These are phyloP conservation scores for Epichloe aotearoae DNA, from an alignment of 2,329 filamentous ascomycete species.

Conservation along the genomic window DNA sequence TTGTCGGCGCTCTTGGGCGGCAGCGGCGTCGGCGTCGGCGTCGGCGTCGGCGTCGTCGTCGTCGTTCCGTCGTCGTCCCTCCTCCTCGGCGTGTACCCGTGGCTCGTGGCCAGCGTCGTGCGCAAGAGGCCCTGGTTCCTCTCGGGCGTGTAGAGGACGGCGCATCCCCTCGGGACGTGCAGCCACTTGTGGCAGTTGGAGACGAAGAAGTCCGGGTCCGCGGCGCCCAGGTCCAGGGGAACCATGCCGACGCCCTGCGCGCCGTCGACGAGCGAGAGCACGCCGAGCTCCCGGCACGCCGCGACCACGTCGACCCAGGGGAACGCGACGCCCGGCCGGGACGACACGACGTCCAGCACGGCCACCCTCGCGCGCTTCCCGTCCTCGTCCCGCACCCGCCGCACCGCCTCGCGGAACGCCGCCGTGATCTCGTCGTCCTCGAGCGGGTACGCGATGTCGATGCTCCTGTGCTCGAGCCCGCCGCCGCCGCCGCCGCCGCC, in stretches of 20 bases:
- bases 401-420: slow-evolving; percentile 47
- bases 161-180: slow-evolving; percentile 64
- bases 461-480: slow-evolving; percentile 32
- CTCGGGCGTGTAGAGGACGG: slow-evolving; percentile 64
- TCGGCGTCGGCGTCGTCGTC: too few relatives aligned
- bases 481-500: slow-evolving; percentile 12
- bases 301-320: slow-evolving; percentile 58
- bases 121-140: slow-evolving; percentile 66
- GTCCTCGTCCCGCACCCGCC: slow-evolving; percentile 29
- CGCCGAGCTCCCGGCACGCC: slow-evolving; percentile 50
- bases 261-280: slow-evolving; percentile 68
- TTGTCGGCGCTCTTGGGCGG: slow-evolving; percentile 27
- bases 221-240: slow-evolving; percentile 47
- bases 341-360: slow-evolving; percentile 65
- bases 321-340: slow-evolving; percentile 63
- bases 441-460: slow-evolving; percentile 55
- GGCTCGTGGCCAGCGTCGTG: slow-evolving; percentile 65
- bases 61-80: background rate
- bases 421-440: slow-evolving; percentile 53
- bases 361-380: slow-evolving; percentile 55
- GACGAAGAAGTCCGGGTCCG: slow-evolving; percentile 77
- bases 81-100: slow-evolving; percentile 51
- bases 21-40: slow-evolving; percentile 22
- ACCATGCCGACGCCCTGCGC: slow-evolving; percentile 79
- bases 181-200: slow-evolving; percentile 91